Conservation (phyloP, 805 yeast genomes). For the Torulaspora quercuum region DNA sequence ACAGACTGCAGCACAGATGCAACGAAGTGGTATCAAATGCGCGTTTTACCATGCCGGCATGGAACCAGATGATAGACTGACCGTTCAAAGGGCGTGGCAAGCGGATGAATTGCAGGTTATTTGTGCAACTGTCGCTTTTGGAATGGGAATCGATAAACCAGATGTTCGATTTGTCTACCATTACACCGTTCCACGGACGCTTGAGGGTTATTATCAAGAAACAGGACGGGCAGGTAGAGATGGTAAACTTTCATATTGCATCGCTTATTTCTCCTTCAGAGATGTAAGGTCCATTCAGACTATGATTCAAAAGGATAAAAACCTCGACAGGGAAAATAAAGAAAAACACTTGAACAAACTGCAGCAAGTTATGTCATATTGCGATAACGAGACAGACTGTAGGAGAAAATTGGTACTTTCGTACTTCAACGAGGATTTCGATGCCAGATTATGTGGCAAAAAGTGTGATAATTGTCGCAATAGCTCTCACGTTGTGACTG, state of each 20-base stretch:
- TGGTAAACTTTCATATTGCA: constrained; percentile 77
- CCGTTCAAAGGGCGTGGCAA: constrained; percentile 84
- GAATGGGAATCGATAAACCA: constrained; percentile 98
- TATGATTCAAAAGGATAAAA: constrained; percentile 73
- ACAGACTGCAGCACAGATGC: constrained; percentile 61
- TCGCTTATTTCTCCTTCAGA: constrained; percentile 72
- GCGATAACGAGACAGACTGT: constrained; percentile 89
- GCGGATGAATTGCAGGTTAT: constrained; percentile 64
- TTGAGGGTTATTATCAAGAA: constrained; percentile 97
- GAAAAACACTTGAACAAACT: constrained; percentile 76
- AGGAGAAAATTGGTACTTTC: constrained; percentile 84
- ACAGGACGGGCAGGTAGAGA: constrained; percentile 99
- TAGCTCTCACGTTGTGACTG: constrained; percentile 41
- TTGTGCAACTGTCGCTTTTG: constrained; percentile 97
- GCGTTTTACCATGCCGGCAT: constrained; percentile 94
- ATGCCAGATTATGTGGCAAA: constrained; percentile 58
- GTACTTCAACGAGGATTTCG: constrained; percentile 82
- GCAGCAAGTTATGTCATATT: constrained; percentile 81
- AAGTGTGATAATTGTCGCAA: constrained; percentile 83
- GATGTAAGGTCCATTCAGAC: constrained; percentile 76
- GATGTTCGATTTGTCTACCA: constrained; percentile 93
- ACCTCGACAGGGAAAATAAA: constrained; percentile 57
- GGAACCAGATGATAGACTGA: constrained; percentile 66
- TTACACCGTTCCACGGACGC: constrained; percentile 77
- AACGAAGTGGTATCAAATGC: constrained; percentile 58